phyloP scores from a whole-genome alignment of 306 rosid species.

The Fragaria ananassa region DNA sequence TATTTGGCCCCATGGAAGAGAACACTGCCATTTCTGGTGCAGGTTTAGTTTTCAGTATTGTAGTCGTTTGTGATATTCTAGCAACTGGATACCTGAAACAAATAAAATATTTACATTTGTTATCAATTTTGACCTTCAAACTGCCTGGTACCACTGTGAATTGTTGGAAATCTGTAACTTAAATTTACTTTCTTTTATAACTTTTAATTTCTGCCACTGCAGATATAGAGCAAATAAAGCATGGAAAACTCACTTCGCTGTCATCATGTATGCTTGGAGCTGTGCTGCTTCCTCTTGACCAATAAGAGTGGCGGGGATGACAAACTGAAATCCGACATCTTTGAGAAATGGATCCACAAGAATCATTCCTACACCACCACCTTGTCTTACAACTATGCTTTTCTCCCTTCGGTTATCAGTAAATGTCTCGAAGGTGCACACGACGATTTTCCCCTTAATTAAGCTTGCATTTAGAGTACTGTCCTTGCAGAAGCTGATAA shows the following conservation, averaged over 20 bases:
- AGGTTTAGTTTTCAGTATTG: constrained; percentile 46
- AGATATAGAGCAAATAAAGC: constrained; percentile 1
- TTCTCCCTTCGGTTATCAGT: constrained; percentile 36
- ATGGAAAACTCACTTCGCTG: constrained; percentile 49
- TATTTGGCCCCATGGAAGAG: constrained; percentile 67
- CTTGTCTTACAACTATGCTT: constrained; percentile 38
- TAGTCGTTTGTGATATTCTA: constrained; percentile 42
- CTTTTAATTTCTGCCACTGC: constrained; percentile 2
- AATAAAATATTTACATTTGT: constrained; percentile 20
- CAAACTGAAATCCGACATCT: constrained; percentile 55
- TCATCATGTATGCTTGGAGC: constrained; percentile 54
- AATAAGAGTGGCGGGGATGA: constrained; percentile 58
- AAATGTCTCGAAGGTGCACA: constrained; percentile 48
- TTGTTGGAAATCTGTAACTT: constrained; percentile 1
- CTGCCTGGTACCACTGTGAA: not conserved
- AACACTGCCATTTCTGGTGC: constrained; percentile 65
- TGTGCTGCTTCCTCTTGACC: constrained; percentile 52
- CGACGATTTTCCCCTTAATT: constrained; percentile 58
- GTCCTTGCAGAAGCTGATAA: constrained; percentile 61
- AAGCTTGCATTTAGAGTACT: constrained; percentile 46
- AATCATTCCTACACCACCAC: constrained; percentile 73
- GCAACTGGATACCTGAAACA: constrained; percentile 53
- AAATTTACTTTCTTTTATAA: not conserved
- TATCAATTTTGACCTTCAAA: not conserved
- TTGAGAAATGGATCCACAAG: constrained; percentile 55